These are phyloP conservation scores for Penicillium coffeae DNA, from an alignment of 495 filamentous ascomycete species.

Conservation along the genomic window DNA sequence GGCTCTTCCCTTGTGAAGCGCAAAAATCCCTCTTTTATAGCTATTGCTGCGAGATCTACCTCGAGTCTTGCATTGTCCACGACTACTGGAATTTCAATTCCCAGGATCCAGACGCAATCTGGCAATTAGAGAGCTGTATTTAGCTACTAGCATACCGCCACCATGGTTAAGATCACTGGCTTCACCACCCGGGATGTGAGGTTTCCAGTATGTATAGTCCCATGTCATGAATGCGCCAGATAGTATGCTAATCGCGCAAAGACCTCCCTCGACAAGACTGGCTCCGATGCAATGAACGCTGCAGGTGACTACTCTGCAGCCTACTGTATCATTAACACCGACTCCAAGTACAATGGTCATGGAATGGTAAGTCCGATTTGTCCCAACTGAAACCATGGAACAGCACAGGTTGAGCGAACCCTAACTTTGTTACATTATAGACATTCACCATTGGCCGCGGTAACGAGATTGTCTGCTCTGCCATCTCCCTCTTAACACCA, in stretches of 20 bases:
- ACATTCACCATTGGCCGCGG: conserved; percentile 96
- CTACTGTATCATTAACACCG: conserved; percentile 87
- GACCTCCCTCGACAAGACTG: conserved; percentile 92
- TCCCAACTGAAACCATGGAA: no score
- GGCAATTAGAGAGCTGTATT: no score
- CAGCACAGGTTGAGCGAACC: not conserved
- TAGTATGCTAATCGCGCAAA: conserved; percentile 16
- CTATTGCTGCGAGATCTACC: not conserved
- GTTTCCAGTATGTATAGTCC: conserved; percentile 61
- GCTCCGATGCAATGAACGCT: conserved; percentile 96
- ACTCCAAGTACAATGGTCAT: conserved; percentile 69
- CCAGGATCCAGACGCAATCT: no score
- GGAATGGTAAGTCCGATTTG: conserved; percentile 64
- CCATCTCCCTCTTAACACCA: conserved; percentile 71
- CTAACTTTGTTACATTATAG: conserved; percentile 34
- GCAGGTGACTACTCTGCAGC: conserved; percentile 90
- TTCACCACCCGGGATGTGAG: conserved; percentile 81
- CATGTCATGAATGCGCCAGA: not conserved
- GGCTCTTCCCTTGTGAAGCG: not conserved
- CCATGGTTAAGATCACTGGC: conserved; percentile 75
- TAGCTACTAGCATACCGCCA: conserved; percentile 6
- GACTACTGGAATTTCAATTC: not conserved
- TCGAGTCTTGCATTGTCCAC: not conserved
- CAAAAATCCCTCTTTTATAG: not conserved
- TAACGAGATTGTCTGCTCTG: conserved; percentile 87